Evolutionary conservation across 164 flowering plant genomes (phyloP).

Genomic region (Magnolia changhungtana): DNA sequence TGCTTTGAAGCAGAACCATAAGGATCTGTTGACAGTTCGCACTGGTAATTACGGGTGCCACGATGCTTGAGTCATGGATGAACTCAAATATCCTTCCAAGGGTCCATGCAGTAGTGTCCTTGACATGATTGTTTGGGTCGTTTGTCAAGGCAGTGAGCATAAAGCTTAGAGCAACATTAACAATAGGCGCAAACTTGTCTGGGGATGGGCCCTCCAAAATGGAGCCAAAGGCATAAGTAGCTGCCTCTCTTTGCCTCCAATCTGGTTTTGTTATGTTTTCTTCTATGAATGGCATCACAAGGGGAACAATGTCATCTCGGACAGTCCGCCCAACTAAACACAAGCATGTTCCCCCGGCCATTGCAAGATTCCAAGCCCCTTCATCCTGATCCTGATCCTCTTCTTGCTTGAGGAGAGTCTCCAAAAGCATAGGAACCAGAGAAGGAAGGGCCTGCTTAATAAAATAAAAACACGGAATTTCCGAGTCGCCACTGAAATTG

Average conservation of each 20-base stretch:
- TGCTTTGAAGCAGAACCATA: constrained; percentile 51
- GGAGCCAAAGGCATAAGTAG: constrained; percentile 68
- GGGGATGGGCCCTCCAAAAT: constrained; percentile 63
- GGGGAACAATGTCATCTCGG: constrained; percentile 62
- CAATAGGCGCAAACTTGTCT: constrained; percentile 46
- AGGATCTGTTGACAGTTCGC: constrained; percentile 51
- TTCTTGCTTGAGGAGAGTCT: constrained; percentile 60
- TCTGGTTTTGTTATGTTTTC: constrained; percentile 59
- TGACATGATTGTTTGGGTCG: constrained; percentile 62
- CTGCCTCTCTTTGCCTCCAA: constrained; percentile 70
- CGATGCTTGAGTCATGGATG: constrained; percentile 53
- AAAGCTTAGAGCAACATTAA: constrained; percentile 50
- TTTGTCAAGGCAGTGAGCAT: constrained; percentile 52
- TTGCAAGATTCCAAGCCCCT: constrained; percentile 66
- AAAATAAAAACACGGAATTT: constrained; percentile 53
- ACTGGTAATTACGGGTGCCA: constrained; percentile 45
- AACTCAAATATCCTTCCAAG: constrained; percentile 63
- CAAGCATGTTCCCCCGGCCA: constrained; percentile 73
- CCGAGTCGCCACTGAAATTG: constrained; percentile 55
- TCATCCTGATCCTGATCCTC: constrained; percentile 70
- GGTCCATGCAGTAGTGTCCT: constrained; percentile 69
- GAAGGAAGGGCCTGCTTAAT: constrained; percentile 62
- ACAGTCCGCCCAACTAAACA: constrained; percentile 63
- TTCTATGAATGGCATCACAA: constrained; percentile 60
- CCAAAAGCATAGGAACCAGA: constrained; percentile 55